Conservation (phyloP, 2,329 filamentous ascomycete genomes). For the Phaeophleospora eucalypticola region DNA sequence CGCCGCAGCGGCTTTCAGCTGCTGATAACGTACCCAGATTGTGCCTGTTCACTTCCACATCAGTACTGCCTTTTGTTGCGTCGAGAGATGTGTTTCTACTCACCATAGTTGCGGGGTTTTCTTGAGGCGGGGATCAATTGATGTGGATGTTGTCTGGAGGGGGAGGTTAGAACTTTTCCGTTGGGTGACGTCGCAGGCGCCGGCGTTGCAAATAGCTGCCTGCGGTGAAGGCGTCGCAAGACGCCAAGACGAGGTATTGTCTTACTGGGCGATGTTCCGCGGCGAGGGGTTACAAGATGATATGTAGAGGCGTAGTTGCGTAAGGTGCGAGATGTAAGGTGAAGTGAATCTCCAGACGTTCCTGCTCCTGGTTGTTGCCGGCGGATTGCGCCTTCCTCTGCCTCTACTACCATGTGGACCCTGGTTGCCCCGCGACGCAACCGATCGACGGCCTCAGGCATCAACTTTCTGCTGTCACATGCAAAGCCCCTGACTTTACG, state of each 20-base stretch:
- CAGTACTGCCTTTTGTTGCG: constrained; percentile 1
- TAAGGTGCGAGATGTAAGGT: too few species aligned
- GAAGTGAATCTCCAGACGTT: too few species aligned
- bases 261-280: too few species aligned
- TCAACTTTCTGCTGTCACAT: too few species aligned
- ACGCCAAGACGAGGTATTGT: constrained; percentile 5
- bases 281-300: too few species aligned
- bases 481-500: too few species aligned
- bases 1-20: not conserved
- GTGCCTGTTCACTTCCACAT: constrained; percentile 14
- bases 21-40: constrained; percentile 19
- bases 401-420: too few species aligned
- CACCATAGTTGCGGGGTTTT: constrained; percentile 14
- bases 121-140: not conserved
- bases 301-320: too few species aligned
- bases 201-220: constrained; percentile 1
- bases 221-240: not conserved
- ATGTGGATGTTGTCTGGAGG: not conserved
- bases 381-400: too few species aligned
- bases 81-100: not conserved
- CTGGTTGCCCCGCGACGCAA: too few species aligned
- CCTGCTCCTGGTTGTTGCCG: too few species aligned
- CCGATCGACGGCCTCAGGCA: too few species aligned
- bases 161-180: constrained; percentile 2
- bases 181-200: not conserved